phyloP scores from a whole-genome alignment of 257 asterid species.

The Salvia splendens region DNA sequence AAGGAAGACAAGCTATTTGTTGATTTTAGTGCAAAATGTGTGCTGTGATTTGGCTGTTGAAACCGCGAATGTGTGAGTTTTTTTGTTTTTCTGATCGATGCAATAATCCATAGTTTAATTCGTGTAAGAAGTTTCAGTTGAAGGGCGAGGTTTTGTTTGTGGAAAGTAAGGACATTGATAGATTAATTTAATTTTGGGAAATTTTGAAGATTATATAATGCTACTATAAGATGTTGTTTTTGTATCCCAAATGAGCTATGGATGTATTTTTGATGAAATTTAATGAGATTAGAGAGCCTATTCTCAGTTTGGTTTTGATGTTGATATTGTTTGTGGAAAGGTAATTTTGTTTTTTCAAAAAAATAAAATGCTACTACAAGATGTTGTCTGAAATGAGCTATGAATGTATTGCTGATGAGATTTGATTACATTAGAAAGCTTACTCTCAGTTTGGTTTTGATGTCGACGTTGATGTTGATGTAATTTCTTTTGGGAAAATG shows the following conservation, averaged over 20 bases:
- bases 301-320: neutral
- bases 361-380: too few relatives aligned
- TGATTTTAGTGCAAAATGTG: neutral
- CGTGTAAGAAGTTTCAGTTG: constrained; percentile 22
- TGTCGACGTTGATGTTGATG: too few relatives aligned
- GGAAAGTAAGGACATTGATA: constrained; percentile 3
- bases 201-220: neutral
- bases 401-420: too few relatives aligned
- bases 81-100: neutral
- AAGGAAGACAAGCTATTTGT: neutral
- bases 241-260: neutral
- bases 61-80: neutral
- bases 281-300: neutral
- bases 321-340: neutral
- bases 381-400: too few relatives aligned
- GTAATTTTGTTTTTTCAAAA: too few relatives aligned
- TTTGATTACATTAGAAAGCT: too few relatives aligned
- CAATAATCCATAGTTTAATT: neutral
- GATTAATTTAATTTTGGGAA: neutral
- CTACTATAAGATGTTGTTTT: neutral
- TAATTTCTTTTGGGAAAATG: neutral
- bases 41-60: constrained; percentile 16
- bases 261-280: constrained; percentile 10
- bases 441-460: too few relatives aligned
- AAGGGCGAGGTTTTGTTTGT: neutral